phyloP scores from a whole-genome alignment of 164 flowering plant species.

The Santalum album region DNA sequence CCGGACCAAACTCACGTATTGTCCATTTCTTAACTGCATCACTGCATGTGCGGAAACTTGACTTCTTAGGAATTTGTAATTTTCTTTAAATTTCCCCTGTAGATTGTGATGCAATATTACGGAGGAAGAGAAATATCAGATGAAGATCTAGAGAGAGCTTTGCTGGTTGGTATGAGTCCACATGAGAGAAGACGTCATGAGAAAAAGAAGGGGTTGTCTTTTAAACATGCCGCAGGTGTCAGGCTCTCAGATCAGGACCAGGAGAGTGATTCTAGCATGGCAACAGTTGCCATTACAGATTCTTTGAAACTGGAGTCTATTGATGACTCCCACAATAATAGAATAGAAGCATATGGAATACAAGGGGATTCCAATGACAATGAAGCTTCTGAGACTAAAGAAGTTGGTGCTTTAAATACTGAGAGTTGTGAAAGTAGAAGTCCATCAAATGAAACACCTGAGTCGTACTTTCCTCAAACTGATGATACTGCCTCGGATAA shows the following conservation, averaged over 20 bases:
- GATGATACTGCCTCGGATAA: constrained; percentile 21
- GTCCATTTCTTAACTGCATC: too few species aligned
- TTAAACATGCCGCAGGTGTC: constrained; percentile 20
- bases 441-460: constrained; percentile 12
- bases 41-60: too few species aligned
- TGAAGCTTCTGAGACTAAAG: constrained; percentile 11
- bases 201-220: constrained; percentile 61
- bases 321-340: constrained; percentile 1
- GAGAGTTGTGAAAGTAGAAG: constrained; percentile 19
- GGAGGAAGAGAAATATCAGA: constrained; percentile 77
- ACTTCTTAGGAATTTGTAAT: background rate
- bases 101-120: constrained; percentile 72
- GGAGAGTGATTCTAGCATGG: constrained; percentile 5
- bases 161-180: constrained; percentile 90
- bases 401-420: constrained; percentile 10
- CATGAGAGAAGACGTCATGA: constrained; percentile 63
- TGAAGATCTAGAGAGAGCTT: constrained; percentile 73
- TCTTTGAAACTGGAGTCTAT: constrained; percentile 11
- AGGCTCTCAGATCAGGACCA: constrained; percentile 12
- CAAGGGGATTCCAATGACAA: constrained; percentile 10
- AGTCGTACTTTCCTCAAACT: constrained; percentile 6
- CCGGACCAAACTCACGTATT: too few species aligned
- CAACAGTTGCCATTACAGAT: constrained; percentile 7
- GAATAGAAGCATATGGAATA: too few species aligned
- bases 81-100: constrained; percentile 5